These are phyloP conservation scores for Scheffersomyces quercinus DNA, from an alignment of 1,139 yeast species.

Conservation along the genomic window DNA sequence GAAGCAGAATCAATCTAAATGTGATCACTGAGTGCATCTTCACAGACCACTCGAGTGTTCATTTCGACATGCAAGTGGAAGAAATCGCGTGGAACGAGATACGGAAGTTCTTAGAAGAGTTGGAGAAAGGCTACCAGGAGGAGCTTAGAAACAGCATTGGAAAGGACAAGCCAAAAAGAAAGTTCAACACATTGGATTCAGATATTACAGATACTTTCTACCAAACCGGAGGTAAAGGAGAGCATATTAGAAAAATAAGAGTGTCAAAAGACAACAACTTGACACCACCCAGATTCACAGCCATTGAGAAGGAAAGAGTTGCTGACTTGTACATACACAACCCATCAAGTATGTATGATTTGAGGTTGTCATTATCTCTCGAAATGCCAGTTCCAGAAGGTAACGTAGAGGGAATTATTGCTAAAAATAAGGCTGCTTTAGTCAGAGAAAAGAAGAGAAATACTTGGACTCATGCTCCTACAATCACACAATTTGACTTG, in stretches of 20 bases:
- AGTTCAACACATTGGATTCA: constrained; percentile 41
- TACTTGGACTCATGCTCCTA: constrained; percentile 64
- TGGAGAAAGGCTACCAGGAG: constrained; percentile 46
- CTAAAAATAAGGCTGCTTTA: constrained; percentile 45
- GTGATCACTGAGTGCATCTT: constrained; percentile 75
- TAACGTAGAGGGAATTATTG: constrained; percentile 41
- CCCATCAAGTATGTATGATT: constrained; percentile 78
- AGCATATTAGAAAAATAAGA: constrained; percentile 62
- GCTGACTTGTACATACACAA: constrained; percentile 70
- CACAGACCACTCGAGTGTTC: constrained; percentile 56
- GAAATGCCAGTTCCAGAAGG: constrained; percentile 72
- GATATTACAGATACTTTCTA: constrained; percentile 45
- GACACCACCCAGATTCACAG: constrained; percentile 65
- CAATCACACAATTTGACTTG: constrained; percentile 69
- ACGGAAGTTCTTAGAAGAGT: constrained; percentile 55
- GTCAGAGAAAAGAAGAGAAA: constrained; percentile 65
- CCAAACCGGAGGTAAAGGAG: constrained; percentile 40
- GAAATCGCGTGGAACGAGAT: constrained; percentile 65
- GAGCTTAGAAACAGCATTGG: not conserved
- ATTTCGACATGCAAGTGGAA: constrained; percentile 71
- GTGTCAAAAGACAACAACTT: constrained; percentile 61
- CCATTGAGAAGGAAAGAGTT: constrained; percentile 71
- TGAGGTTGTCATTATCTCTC: constrained; percentile 70
- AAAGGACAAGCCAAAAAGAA: constrained; percentile 36
- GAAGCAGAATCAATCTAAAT: constrained; percentile 66